Conservation (phyloP, 192 early-diverging fungal genomes). For the Coemansia sp. region DNA sequence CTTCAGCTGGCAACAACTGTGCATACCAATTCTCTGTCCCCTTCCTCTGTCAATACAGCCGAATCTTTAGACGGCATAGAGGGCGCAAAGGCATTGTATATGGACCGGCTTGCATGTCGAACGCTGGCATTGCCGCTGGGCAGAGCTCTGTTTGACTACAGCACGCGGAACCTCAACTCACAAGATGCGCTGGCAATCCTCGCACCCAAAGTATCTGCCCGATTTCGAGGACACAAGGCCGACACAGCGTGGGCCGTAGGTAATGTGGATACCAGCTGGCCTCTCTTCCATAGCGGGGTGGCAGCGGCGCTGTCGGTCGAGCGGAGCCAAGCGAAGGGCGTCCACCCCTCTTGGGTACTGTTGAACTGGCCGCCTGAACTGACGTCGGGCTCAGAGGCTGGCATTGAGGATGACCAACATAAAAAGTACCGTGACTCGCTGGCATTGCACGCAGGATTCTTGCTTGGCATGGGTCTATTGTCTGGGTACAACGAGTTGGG, state of each 20-base stretch:
- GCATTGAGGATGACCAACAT: slow-evolving; percentile 9
- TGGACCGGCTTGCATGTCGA: slow-evolving; percentile 39
- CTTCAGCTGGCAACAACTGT: slow-evolving; percentile 8
- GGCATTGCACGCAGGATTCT: slow-evolving; percentile 73
- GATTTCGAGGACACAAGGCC: slow-evolving; percentile 64
- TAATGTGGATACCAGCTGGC: slow-evolving; percentile 64
- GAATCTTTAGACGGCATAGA: slow-evolving; percentile 11
- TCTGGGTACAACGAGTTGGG: background rate
- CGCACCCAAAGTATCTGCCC: slow-evolving; percentile 57
- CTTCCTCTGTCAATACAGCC: background rate
- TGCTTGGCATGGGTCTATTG: slow-evolving; percentile 75
- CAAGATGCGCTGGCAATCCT: slow-evolving; percentile 65
- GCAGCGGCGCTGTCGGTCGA: slow-evolving; percentile 72
- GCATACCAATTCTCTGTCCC: background rate
- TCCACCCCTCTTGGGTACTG: slow-evolving; percentile 78
- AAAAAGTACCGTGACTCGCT: slow-evolving; percentile 39
- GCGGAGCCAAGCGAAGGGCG: slow-evolving; percentile 49
- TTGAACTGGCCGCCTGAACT: slow-evolving; percentile 60
- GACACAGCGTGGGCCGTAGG: slow-evolving; percentile 23
- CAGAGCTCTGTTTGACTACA: slow-evolving; percentile 68
- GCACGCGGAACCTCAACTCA: slow-evolving; percentile 53
- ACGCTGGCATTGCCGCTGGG: slow-evolving; percentile 69
- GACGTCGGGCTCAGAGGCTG: background rate
- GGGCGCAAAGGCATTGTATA: slow-evolving; percentile 11
- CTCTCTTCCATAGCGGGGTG: slow-evolving; percentile 88